Base-by-base conservation (phyloP, 306 rosid species). In the Purshia tridentata region DNA sequence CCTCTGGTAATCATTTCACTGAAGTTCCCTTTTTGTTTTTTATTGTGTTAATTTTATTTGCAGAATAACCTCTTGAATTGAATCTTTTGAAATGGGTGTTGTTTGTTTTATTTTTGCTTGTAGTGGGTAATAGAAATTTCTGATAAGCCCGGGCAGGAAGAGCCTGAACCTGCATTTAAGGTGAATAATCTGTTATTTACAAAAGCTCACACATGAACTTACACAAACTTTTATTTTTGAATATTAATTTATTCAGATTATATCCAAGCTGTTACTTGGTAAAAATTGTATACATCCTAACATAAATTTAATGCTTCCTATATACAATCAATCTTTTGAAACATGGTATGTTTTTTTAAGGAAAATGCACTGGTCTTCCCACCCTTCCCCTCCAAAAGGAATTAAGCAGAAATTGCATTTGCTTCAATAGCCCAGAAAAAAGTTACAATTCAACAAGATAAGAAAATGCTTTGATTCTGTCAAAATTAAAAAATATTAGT, bases 91-190 rank as follows among this genome's bases (percentile, higher is more conserved):
- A 74, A 63, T 77, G 69, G 52, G 13, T 70, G 52, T 19, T 37
- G 15, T 62, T 52, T 72, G 70, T 56, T 79, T 68, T 67, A 6
- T 69, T 15, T 49, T 78, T 80, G 49, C 60, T 19, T 75, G 73
- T 74, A 94, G 98, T 91, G 88, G 98, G 98, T 85, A 65, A 94
- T 94, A 70, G 98, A 94, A 88, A 91, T 94, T 83, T 91, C 98
- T 70, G 97, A 94, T 88, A 91, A 86, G 85, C 92, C 97, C 1
- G 97, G 98, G 53, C 85, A 85, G 77, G 89, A 88, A 81, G 98
- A 94, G 81, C 74, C 89, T 53, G 86, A 94, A 76, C 96, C 98
- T 81, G 95, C 98, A 58, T 94, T 94, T 84, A 94, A 94, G 97
- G 98, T 83, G 83, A 88, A n/a, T n/a, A n/a, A n/a, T n/a, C n/a